These are phyloP conservation scores for Eimeria necatrix DNA, from an alignment of 169 alveolate genomes.

Conservation along the genomic window DNA sequence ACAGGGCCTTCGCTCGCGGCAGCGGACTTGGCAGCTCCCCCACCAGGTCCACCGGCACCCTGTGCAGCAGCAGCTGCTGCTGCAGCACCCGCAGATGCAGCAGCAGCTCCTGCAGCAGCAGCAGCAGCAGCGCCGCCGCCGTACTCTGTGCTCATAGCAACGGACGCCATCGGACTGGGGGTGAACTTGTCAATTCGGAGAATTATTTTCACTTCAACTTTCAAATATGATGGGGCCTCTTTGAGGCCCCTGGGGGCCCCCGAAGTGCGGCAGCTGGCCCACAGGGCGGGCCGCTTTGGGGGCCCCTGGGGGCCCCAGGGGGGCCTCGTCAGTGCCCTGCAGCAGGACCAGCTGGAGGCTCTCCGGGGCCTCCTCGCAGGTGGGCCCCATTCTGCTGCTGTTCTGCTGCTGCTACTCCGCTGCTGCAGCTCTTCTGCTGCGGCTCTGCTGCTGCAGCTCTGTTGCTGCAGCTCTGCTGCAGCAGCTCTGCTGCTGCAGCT, in stretches of 20 bases:
- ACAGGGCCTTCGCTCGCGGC: not conserved
- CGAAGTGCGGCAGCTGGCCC: conserved; percentile 94
- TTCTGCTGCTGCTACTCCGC: too few species aligned
- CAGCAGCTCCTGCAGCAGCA: not conserved
- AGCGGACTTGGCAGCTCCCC: not conserved
- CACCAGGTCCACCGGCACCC: too few species aligned
- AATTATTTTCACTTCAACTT: conserved; percentile 89
- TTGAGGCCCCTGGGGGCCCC: conserved; percentile 84
- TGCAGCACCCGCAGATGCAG: not conserved
- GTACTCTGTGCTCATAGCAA: conserved; percentile 90
- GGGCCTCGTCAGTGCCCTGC: conserved; percentile 69
- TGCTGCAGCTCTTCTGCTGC: conserved; percentile 10
- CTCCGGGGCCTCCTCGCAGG: conserved; percentile 40
- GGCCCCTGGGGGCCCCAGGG: conserved; percentile 74
- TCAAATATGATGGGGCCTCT: conserved; percentile 83
- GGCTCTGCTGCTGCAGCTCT: too few species aligned
- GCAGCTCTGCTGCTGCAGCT: too few species aligned
- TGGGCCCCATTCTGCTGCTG: not conserved
- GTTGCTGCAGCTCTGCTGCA: too few species aligned
- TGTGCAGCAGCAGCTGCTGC: conserved; percentile 1
- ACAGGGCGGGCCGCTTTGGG: conserved; percentile 95
- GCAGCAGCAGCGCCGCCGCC: conserved; percentile 64
- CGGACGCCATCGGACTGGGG: conserved; percentile 98
- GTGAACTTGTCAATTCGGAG: conserved; percentile 92
- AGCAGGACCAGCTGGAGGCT: conserved; percentile 49